Conservation (phyloP, 2,329 filamentous ascomycete genomes). For the Colletotrichum acutatum region DNA sequence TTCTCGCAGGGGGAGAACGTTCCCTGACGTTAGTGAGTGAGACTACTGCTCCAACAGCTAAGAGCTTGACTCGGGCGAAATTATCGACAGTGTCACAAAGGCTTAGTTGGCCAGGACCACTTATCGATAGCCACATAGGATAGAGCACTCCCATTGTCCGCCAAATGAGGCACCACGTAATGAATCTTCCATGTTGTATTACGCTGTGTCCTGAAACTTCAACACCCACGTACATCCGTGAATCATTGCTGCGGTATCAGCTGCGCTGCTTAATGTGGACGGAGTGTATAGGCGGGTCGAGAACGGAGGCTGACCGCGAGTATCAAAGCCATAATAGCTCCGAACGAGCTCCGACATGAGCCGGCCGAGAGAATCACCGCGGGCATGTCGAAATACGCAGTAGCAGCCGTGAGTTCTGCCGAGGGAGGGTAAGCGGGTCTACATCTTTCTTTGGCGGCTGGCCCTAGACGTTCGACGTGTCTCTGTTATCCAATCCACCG, state of each 20-base stretch:
- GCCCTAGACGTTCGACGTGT: not conserved
- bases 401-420: not conserved
- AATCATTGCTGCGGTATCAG: not conserved
- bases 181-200: constrained; percentile 16
- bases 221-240: constrained; percentile 6
- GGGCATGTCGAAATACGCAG: not conserved
- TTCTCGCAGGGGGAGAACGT: not conserved
- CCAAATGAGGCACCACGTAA: constrained; percentile 9
- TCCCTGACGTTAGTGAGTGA: constrained; percentile 11
- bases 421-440: not conserved
- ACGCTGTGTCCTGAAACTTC: constrained; percentile 21
- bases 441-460: not conserved
- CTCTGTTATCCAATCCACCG: constrained; percentile 1
- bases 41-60: constrained; percentile 10
- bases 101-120: not conserved
- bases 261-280: not conserved
- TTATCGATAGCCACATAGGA: constrained; percentile 3
- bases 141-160: not conserved
- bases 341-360: constrained; percentile 6
- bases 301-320: not conserved
- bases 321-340: constrained; percentile 21
- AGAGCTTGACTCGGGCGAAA: constrained; percentile 29
- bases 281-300: not conserved
- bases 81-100: constrained; percentile 1
- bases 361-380: constrained; percentile 3